Evolutionary conservation across 768 basidiomycete species (phyloP).

Genomic region (Tephrocybe sp.): DNA sequence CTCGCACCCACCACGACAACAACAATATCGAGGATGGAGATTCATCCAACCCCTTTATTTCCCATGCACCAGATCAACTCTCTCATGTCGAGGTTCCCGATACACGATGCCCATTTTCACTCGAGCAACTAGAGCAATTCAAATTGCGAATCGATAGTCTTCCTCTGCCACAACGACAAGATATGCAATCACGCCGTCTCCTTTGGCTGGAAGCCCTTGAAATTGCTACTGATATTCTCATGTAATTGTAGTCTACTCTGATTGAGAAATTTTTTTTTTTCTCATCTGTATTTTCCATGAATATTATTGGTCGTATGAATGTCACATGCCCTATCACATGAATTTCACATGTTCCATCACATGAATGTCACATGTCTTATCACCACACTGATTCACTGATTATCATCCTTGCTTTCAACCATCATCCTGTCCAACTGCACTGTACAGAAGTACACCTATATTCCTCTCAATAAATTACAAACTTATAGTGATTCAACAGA

Average conservation of each 20-base stretch:
- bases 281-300: too few species aligned
- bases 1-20: slow-evolving; percentile 12
- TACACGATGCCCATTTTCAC: neutral
- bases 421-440: too few species aligned
- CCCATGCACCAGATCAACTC: neutral
- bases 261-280: too few species aligned
- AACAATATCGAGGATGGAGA: slow-evolving; percentile 10
- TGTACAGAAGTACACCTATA: too few species aligned
- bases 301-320: too few species aligned
- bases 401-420: too few species aligned
- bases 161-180: neutral
- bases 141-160: neutral
- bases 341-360: too few species aligned
- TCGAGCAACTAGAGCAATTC: neutral
- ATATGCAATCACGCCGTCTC: neutral
- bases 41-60: neutral
- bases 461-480: too few species aligned
- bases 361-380: too few species aligned
- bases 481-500: too few species aligned
- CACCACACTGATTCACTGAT: too few species aligned
- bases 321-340: too few species aligned
- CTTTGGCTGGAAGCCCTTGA: neutral
- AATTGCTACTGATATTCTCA: neutral
- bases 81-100: neutral
- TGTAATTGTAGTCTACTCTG: neutral